phyloP scores from a whole-genome alignment of 192 early-diverging fungal genomes.

The Rhizoclosmatium globosum region DNA sequence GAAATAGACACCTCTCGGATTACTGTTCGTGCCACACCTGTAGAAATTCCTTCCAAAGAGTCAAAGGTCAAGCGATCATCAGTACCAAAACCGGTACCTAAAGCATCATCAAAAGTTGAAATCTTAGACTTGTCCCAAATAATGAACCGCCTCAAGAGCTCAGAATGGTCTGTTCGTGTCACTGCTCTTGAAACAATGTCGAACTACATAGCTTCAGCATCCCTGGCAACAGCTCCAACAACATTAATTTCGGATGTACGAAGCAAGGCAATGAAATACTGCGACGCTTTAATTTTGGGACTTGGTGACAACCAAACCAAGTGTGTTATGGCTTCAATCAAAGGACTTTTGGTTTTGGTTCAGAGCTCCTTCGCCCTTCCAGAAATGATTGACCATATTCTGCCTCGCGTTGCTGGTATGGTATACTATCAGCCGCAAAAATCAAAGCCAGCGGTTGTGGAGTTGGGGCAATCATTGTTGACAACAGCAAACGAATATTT shows the following conservation, averaged over 20 bases:
- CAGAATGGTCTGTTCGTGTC: slow-evolving; percentile 38
- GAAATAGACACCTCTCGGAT: not conserved
- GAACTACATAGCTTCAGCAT: not conserved
- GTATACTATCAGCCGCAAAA: slow-evolving; percentile 33
- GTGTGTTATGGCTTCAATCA: slow-evolving; percentile 8
- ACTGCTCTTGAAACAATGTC: slow-evolving; percentile 24
- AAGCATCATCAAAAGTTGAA: slow-evolving; percentile 8
- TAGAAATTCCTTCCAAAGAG: not conserved
- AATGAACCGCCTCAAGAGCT: slow-evolving; percentile 10
- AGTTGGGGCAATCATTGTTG: slow-evolving; percentile 6
- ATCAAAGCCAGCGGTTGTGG: slow-evolving; percentile 5
- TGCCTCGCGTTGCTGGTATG: slow-evolving; percentile 32
- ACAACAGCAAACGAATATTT: not conserved
- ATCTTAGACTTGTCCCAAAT: not conserved
- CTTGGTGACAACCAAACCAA: slow-evolving; percentile 33
- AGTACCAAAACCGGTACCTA: not conserved
- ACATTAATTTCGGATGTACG: slow-evolving; percentile 6
- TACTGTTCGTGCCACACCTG: not conserved
- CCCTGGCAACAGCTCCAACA: not conserved
- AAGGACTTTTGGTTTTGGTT: slow-evolving; percentile 16
- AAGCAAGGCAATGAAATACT: slow-evolving; percentile 23
- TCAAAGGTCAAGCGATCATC: not conserved
- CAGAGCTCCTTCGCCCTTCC: not conserved
- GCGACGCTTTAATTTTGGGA: slow-evolving; percentile 23
- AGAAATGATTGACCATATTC: slow-evolving; percentile 26